Conservation (phyloP, 2,329 filamentous ascomycete species). For the Aureobasidium uvarum region DNA sequence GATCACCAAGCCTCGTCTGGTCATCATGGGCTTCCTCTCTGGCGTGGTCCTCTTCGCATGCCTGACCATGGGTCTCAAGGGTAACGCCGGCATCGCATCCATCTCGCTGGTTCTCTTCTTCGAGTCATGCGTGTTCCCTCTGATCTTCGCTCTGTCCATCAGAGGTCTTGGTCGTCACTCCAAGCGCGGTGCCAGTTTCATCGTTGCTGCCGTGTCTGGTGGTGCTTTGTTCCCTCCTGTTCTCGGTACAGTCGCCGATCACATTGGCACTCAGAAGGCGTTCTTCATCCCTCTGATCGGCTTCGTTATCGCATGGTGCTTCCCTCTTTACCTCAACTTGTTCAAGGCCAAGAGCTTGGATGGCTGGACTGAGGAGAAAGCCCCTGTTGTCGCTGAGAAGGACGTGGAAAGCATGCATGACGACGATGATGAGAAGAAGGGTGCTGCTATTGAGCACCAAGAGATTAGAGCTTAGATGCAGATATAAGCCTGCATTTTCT, state of each 20-base stretch:
- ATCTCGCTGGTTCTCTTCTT: constrained; percentile 71
- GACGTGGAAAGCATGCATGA: constrained; percentile 35
- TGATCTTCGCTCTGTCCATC: constrained; percentile 76
- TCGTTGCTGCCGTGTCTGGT: constrained; percentile 69
- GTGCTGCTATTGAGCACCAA: constrained; percentile 14
- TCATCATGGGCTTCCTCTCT: constrained; percentile 67
- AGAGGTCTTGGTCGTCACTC: constrained; percentile 73
- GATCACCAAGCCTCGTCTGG: constrained; percentile 64
- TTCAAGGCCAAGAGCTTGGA: constrained; percentile 63
- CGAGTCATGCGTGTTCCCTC: constrained; percentile 78
- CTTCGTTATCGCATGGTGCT: constrained; percentile 49
- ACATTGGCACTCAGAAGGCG: constrained; percentile 58
- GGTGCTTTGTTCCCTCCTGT: constrained; percentile 73
- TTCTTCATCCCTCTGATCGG: constrained; percentile 65
- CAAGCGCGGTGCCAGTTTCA: constrained; percentile 71
- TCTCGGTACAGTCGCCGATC: constrained; percentile 65
- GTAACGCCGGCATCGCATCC: constrained; percentile 24
- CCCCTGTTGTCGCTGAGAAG: constrained; percentile 44
- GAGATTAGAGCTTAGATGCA: constrained; percentile 1
- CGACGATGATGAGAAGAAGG: constrained; percentile 18
- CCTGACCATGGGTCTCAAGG: constrained; percentile 17
- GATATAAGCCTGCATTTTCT: not conserved
- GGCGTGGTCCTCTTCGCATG: constrained; percentile 41
- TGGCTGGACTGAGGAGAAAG: constrained; percentile 48
- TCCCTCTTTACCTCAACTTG: constrained; percentile 57